Evolutionary conservation across 2,329 filamentous ascomycete genomes (phyloP).

Genomic region (Trichoderma asperellum): DNA sequence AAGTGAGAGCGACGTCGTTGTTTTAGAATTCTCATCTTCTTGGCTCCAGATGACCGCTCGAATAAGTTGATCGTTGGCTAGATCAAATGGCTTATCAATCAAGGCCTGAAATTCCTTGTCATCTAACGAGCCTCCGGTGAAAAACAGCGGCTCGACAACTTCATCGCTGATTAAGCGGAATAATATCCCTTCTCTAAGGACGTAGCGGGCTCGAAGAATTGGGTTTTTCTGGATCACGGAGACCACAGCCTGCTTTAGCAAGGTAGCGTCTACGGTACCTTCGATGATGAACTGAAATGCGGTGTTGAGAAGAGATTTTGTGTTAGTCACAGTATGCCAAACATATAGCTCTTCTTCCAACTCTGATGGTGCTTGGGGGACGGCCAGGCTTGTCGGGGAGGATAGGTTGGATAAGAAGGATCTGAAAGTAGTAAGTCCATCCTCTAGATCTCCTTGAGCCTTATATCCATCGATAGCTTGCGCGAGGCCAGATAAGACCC

Average conservation of each 20-base stretch:
- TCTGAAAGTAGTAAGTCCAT: not conserved
- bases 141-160: not conserved
- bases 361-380: not conserved
- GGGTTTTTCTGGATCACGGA: not conserved
- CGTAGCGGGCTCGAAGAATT: slow-evolving; percentile 13
- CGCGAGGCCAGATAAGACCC: not conserved
- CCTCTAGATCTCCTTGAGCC: not conserved
- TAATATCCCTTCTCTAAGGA: not conserved
- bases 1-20: not conserved
- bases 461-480: not conserved
- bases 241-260: not conserved
- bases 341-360: slow-evolving; percentile 3
- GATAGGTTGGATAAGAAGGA: not conserved
- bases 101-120: not conserved
- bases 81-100: slow-evolving; percentile 5
- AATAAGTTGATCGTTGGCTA: not conserved
- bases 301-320: slow-evolving; percentile 1
- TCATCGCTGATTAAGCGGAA: not conserved
- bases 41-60: not conserved
- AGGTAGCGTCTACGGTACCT: not conserved
- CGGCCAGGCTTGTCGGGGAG: not conserved
- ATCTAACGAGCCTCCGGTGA: not conserved
- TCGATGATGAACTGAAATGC: slow-evolving; percentile 10
- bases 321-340: not conserved
- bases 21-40: not conserved